Percentiles rank a stretch among this genome's conserved stretches.
Evolutionary conservation across 2,329 filamentous ascomycete species (phyloP).

Genomic region (Bipolaris victoriae): DNA sequence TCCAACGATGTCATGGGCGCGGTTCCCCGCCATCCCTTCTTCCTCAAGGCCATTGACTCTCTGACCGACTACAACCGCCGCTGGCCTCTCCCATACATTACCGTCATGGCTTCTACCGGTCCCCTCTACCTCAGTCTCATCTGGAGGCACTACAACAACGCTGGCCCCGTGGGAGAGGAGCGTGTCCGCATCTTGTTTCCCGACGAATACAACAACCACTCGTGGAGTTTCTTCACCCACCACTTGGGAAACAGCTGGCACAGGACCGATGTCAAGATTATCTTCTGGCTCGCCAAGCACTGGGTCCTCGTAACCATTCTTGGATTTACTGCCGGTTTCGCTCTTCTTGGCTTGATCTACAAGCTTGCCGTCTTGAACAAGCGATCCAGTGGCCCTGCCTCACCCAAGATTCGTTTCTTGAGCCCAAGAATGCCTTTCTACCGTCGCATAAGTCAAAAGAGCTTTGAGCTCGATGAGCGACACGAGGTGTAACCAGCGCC

Average conservation of each 20-base stretch:
- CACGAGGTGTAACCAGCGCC: constrained; percentile 39
- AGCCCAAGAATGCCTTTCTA: constrained; percentile 43
- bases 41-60: constrained; percentile 70
- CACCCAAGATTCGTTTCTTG: constrained; percentile 23
- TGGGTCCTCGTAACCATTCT: constrained; percentile 63
- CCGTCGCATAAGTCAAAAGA: constrained; percentile 46
- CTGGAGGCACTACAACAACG: constrained; percentile 74
- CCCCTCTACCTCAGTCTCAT: constrained; percentile 77
- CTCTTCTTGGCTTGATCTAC: constrained; percentile 59
- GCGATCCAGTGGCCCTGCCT: constrained; percentile 23
- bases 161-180: constrained; percentile 55
- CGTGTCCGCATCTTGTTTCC: constrained; percentile 72
- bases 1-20: constrained; percentile 82
- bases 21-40: constrained; percentile 75
- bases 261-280: constrained; percentile 66
- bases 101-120: constrained; percentile 79
- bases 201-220: constrained; percentile 70
- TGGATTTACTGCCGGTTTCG: constrained; percentile 60
- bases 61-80: constrained; percentile 71
- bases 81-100: constrained; percentile 75
- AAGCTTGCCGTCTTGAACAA: constrained; percentile 55
- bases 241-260: constrained; percentile 71
- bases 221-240: constrained; percentile 75
- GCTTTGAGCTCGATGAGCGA: constrained; percentile 44
- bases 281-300: constrained; percentile 66